Conservation (phyloP, 768 basidiomycete genomes). For the Calocera cornea region DNA sequence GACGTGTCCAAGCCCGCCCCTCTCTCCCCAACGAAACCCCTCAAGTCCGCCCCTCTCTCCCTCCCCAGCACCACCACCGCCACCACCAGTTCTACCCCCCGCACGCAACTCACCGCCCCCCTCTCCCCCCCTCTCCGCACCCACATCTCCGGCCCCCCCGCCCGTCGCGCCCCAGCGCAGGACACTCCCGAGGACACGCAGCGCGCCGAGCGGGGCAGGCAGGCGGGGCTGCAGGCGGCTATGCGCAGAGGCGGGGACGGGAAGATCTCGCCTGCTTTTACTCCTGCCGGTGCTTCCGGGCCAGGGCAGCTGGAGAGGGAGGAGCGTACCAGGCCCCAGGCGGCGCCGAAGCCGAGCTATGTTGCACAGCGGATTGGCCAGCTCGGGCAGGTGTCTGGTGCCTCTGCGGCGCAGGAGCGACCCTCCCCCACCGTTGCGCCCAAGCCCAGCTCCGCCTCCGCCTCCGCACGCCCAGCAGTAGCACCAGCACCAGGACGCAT, state of each 20-base stretch:
- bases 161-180: neutral
- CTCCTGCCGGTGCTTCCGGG: neutral
- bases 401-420: neutral
- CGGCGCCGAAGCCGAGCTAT: conserved; percentile 5
- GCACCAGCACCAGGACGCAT: neutral
- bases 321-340: neutral
- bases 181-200: neutral
- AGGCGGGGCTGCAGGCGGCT: neutral
- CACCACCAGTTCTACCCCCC: no score
- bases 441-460: neutral
- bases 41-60: conserved; percentile 14
- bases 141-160: neutral
- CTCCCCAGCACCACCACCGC: conserved; percentile 16
- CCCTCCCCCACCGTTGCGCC: neutral
- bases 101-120: conserved; percentile 5
- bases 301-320: neutral
- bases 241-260: neutral
- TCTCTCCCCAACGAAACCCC: conserved; percentile 10
- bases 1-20: conserved; percentile 12
- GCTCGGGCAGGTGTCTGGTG: neutral
- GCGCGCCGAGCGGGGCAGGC: neutral
- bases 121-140: neutral
- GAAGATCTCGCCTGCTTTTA: conserved; percentile 3
- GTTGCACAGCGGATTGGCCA: conserved; percentile 7
- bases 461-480: no score